Percentiles rank a stretch among this genome's conserved stretches.
These are phyloP conservation scores for Cryptosporidium viatorum DNA, from an alignment of 169 alveolate genomes.

Conservation along the genomic window DNA sequence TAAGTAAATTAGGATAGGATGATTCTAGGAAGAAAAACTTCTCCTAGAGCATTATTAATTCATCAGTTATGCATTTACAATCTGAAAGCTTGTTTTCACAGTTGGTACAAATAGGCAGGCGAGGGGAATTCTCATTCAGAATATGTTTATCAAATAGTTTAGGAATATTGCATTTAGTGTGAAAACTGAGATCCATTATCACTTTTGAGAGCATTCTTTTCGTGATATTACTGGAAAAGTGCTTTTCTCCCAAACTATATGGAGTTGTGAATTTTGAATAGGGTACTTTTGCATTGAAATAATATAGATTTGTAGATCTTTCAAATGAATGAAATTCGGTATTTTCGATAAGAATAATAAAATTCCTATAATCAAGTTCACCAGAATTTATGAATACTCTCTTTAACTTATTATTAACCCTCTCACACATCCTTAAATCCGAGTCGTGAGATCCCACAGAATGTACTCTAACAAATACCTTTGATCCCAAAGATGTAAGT, in stretches of 20 bases:
- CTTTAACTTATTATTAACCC: neutral
- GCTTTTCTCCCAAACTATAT: neutral
- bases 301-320: conserved; percentile 43
- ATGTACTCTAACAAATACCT: conserved; percentile 44
- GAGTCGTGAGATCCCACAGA: conserved; percentile 45
- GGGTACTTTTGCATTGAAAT: conserved; percentile 52
- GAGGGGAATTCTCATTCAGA: neutral
- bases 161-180: conserved; percentile 45
- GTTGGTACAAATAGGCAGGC: neutral
- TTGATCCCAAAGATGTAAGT: conserved; percentile 39
- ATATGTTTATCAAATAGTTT: conserved; percentile 21
- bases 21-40: neutral
- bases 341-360: conserved; percentile 19
- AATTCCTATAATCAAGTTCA: neutral
- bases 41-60: neutral
- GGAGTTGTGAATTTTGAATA: conserved; percentile 45
- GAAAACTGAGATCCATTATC: conserved; percentile 21
- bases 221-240: conserved; percentile 5
- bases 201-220: conserved; percentile 7
- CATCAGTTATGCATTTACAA: conserved; percentile 4
- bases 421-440: conserved; percentile 57
- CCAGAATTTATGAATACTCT: neutral
- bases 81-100: conserved; percentile 21
- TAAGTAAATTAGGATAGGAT: neutral
- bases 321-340: conserved; percentile 49